A percentile compares a stretch with the other conserved stretches of the same genome.
These are phyloP conservation scores for Fusarium sp. DNA, from an alignment of 2,329 filamentous ascomycete species.

Conservation along the genomic window DNA sequence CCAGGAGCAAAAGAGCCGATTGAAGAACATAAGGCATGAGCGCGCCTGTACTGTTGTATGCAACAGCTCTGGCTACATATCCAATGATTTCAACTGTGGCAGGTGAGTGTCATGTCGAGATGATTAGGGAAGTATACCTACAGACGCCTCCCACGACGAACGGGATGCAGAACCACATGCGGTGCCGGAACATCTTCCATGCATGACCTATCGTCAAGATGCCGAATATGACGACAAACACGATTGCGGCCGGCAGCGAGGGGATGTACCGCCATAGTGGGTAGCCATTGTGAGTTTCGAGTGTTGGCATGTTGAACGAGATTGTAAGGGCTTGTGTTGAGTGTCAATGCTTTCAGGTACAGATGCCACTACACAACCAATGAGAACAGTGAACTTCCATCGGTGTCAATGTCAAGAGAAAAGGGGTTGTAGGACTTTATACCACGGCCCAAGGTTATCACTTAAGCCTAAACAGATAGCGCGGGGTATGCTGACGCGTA, in stretches of 20 bases:
- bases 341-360: background rate
- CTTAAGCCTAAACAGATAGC: background rate
- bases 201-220: conserved; percentile 53
- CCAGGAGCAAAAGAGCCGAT: conserved; percentile 53
- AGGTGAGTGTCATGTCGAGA: background rate
- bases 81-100: background rate
- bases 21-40: conserved; percentile 49
- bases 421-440: background rate
- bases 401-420: background rate
- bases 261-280: conserved; percentile 49
- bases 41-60: background rate
- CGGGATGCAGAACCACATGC: conserved; percentile 61
- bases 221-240: conserved; percentile 58
- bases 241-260: conserved; percentile 55
- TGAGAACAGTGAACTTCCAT: background rate
- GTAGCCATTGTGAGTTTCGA: conserved; percentile 38
- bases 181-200: conserved; percentile 53
- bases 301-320: conserved; percentile 23
- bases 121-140: background rate
- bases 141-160: conserved; percentile 56
- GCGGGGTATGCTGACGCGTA: background rate
- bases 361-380: background rate
- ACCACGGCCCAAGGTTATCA: background rate
- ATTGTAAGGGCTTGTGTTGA: background rate
- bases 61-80: background rate